Percentiles rank a stretch among this genome's conserved stretches.
Conservation (phyloP, 805 yeast species). For the Starmera caribaea region DNA sequence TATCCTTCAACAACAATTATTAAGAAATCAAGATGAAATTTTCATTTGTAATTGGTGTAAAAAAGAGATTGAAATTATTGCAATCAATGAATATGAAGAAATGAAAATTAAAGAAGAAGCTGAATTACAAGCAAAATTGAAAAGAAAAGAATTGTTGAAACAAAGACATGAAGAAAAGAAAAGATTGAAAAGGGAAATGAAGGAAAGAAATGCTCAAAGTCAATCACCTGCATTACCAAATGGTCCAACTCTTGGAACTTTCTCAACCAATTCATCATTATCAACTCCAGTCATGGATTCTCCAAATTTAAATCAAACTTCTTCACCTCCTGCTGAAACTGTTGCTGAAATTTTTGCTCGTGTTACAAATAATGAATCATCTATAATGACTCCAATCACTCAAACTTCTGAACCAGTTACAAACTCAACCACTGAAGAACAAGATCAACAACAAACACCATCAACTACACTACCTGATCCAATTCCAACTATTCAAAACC, state of each 20-base stretch:
- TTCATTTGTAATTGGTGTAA: constrained; percentile 20
- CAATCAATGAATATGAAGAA: constrained; percentile 11
- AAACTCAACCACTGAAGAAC: too few species aligned
- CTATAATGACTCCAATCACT: too few species aligned
- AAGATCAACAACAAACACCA: too few species aligned
- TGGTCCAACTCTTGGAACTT: neutral
- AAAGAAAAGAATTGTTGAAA: constrained; percentile 13
- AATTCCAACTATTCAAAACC: too few species aligned
- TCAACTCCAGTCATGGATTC: too few species aligned
- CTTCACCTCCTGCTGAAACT: neutral
- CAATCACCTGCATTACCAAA: constrained; percentile 5
- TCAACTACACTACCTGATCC: too few species aligned
- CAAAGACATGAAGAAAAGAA: constrained; percentile 12
- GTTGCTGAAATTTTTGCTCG: too few species aligned
- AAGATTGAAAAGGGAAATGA: constrained; percentile 15
- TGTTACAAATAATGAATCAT: too few species aligned
- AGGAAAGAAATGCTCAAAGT: constrained; percentile 14
- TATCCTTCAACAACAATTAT: constrained; percentile 16
- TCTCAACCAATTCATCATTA: neutral
- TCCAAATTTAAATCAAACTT: neutral
- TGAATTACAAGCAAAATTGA: constrained; percentile 13
- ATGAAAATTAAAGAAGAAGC: constrained; percentile 11
- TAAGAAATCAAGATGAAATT: constrained; percentile 16
- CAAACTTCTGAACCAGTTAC: too few species aligned
- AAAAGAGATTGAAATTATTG: constrained; percentile 16